Conservation (phyloP, 768 basidiomycete species). For the Galerina marginata region DNA sequence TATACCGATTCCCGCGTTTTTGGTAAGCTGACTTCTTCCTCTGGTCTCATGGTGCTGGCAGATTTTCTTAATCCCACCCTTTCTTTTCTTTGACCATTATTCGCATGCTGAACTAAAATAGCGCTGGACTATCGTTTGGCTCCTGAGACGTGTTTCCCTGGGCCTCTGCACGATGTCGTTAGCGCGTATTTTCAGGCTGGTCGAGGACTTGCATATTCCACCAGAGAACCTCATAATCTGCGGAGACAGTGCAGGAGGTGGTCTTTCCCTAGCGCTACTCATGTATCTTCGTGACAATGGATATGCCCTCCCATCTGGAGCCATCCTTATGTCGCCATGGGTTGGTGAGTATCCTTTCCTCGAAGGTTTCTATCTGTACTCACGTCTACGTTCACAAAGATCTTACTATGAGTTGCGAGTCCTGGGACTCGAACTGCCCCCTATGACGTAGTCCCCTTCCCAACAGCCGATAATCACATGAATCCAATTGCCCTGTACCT, state of each 20-base stretch:
- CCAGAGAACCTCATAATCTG: constrained; percentile 88
- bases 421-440: constrained; percentile 94
- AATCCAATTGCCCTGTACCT: constrained; percentile 96
- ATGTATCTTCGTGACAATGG: constrained; percentile 95
- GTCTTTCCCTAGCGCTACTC: constrained; percentile 79
- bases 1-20: constrained; percentile 90
- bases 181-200: constrained; percentile 84
- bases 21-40: constrained; percentile 36
- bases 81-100: constrained; percentile 5
- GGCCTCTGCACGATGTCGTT: constrained; percentile 85
- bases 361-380: constrained; percentile 4
- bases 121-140: constrained; percentile 96
- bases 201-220: constrained; percentile 88
- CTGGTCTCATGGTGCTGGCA: background rate
- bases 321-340: constrained; percentile 94
- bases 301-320: constrained; percentile 83
- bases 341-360: constrained; percentile 66
- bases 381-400: constrained; percentile 47
- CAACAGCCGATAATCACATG: constrained; percentile 79
- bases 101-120: constrained; percentile 34
- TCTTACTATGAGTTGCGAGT: constrained; percentile 95
- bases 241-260: constrained; percentile 96
- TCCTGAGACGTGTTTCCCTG: constrained; percentile 93
- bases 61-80: background rate
- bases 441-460: constrained; percentile 84